Evolutionary conservation across 2,329 filamentous ascomycete species (phyloP).

Genomic region (Cordyceps cicadae): DNA sequence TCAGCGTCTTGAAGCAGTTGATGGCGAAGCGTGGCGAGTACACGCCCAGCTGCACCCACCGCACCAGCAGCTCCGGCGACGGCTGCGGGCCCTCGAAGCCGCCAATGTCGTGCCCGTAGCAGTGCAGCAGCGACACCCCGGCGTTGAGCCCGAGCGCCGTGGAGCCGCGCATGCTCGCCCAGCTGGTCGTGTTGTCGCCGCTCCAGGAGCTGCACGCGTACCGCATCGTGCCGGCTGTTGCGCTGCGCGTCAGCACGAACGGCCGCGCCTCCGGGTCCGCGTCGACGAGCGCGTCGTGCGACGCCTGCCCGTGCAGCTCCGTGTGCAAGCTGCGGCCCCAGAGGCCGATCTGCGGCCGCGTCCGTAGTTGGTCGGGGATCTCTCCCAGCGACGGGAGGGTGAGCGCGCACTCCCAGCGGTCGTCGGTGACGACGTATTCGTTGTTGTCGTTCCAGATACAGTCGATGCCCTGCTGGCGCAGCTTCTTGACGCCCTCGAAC

Average conservation of each 20-base stretch:
- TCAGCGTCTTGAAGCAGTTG: slow-evolving; percentile 68
- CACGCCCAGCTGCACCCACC: slow-evolving; percentile 65
- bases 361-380: slow-evolving; percentile 25
- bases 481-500: slow-evolving; percentile 56
- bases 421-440: slow-evolving; percentile 59
- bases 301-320: slow-evolving; percentile 63
- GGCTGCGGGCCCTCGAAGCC: slow-evolving; percentile 69
- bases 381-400: slow-evolving; percentile 29
- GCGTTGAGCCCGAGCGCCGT: slow-evolving; percentile 62
- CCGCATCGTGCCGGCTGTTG: slow-evolving; percentile 60
- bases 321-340: slow-evolving; percentile 65
- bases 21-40: slow-evolving; percentile 66
- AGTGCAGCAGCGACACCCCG: slow-evolving; percentile 59
- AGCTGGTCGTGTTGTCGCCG: slow-evolving; percentile 66
- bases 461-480: slow-evolving; percentile 58
- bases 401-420: slow-evolving; percentile 56
- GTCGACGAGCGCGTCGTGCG: slow-evolving; percentile 56
- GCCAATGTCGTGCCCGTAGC: slow-evolving; percentile 66
- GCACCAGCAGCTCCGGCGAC: slow-evolving; percentile 59
- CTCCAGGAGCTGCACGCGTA: slow-evolving; percentile 68
- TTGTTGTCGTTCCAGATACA: slow-evolving; percentile 78
- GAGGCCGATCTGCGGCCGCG: slow-evolving; percentile 48
- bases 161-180: slow-evolving; percentile 63
- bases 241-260: slow-evolving; percentile 62
- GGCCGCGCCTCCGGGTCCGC: slow-evolving; percentile 51